Base-by-base conservation (phyloP, 23 red algal species). In the Gracilaria gracilis region DNA sequence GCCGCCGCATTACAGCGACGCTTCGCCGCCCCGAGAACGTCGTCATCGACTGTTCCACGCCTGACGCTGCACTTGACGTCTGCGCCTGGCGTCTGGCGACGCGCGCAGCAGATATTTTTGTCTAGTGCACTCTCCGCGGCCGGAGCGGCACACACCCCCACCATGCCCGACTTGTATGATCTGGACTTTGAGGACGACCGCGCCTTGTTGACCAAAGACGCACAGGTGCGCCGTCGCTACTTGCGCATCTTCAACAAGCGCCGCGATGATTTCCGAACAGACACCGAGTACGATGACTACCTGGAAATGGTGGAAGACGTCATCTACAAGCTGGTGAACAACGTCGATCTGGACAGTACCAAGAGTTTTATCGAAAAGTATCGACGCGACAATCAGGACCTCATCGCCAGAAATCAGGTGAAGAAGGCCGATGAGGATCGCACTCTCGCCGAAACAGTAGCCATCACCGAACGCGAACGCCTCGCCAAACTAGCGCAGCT, bases 301-400 rank as follows among this genome's bases (percentile, higher is more conserved):
- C 42, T 98, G 80, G 95, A 98, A 50, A 81, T 89, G 91, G 91
- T 98, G 25, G 95, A 98, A 75, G 95, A 93, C 38, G 27, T 94
- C 21, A 88, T 98, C 36, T 93, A 61, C 71, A 94, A 94, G 23
- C 75, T 98, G 20, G 85, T 90, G 37, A 89, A 95, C 87, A 89
- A 90, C 62, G 59, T 88, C 17, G 93, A 95, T 39, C 78, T 95
- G 14, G 82, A 81, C 27, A 39, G 17, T 0, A 95, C 93, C 23
- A 91, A 91, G 29, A 37, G 59, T 8, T 57, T 76, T 31, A 83
- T 95, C 61, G 85, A 89, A 19, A 89, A 85, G 49, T 95, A 95
- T 67, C 76, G 67, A 17, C 67, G 77, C 50, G 74, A 89, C 32
- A 88, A 95, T 72, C 78, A 81, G 65, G 86, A 76, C 59, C 46